phyloP scores from a whole-genome alignment of 331 rosid genomes.

The Quercus tomentella region DNA sequence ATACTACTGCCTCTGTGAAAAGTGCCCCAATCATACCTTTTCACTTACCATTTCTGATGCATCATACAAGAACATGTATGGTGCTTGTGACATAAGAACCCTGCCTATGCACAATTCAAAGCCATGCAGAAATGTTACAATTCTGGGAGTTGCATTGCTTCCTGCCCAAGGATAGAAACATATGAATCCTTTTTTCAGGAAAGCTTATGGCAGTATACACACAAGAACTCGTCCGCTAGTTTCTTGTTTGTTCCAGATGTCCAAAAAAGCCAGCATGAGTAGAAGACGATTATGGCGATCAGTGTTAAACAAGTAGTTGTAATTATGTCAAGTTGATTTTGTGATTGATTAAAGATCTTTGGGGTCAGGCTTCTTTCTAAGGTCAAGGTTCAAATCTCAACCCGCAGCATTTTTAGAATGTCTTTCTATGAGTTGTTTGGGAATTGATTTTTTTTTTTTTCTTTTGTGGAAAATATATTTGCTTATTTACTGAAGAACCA shows the following conservation, averaged over 20 bases:
- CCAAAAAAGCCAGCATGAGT: too few species aligned
- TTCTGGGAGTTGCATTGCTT: constrained; percentile 31
- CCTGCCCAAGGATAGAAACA: constrained; percentile 24
- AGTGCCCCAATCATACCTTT: constrained; percentile 41
- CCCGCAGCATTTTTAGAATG: too few species aligned
- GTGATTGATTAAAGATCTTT: too few species aligned
- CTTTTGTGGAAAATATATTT: too few species aligned
- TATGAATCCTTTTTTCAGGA: constrained; percentile 42
- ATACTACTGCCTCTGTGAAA: constrained; percentile 36
- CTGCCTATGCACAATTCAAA: constrained; percentile 36
- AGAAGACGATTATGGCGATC: too few species aligned
- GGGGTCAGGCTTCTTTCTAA: too few species aligned
- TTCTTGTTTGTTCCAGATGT: constrained; percentile 28
- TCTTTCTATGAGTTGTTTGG: too few species aligned
- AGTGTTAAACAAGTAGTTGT: too few species aligned
- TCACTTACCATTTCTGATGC: constrained; percentile 37
- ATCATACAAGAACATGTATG: constrained; percentile 28
- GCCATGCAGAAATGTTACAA: constrained; percentile 47
- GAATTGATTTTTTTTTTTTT: too few species aligned
- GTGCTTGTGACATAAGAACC: constrained; percentile 41
- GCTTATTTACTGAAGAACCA: too few species aligned
- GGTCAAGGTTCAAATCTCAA: too few species aligned
- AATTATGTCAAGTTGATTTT: too few species aligned
- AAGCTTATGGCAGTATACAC: constrained; percentile 42
- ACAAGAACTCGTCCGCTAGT: constrained; percentile 28